Conservation (phyloP, 225 moss, liverwort and hornwort species). For the Anthoceros angustus region DNA sequence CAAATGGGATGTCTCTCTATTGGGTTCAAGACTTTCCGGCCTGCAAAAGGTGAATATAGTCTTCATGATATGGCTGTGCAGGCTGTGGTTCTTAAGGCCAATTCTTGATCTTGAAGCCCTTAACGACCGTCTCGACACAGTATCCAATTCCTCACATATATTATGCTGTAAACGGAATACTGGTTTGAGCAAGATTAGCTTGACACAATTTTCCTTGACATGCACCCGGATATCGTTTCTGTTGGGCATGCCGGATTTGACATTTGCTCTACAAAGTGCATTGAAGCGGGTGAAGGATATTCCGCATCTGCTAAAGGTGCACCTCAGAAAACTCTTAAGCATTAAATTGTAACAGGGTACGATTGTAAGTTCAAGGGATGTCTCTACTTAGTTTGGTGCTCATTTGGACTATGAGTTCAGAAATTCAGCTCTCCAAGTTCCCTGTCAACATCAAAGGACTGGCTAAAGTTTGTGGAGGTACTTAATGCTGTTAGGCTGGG, state of each 20-base stretch:
- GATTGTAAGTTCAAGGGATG: background rate
- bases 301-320: constrained; percentile 71
- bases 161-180: background rate
- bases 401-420: constrained; percentile 20
- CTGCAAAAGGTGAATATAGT: background rate
- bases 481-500: background rate
- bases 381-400: background rate
- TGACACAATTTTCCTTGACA: background rate
- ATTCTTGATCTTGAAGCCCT: constrained; percentile 56
- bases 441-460: constrained; percentile 45
- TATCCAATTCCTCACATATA: constrained; percentile 27
- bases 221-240: constrained; percentile 49
- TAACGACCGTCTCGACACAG: constrained; percentile 85
- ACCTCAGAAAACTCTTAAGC: background rate
- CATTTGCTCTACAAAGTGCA: constrained; percentile 47
- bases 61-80: constrained; percentile 11
- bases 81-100: constrained; percentile 90
- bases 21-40: background rate
- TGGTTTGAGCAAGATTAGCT: background rate
- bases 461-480: constrained; percentile 69
- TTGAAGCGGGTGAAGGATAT: constrained; percentile 61
- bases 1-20: background rate
- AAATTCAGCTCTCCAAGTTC: constrained; percentile 70
- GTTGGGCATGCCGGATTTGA: constrained; percentile 41
- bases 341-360: no score